Percentiles rank a stretch among this genome's conserved stretches.
Evolutionary conservation across 805 yeast genomes (phyloP).

Genomic region (Ascoidea tarda): DNA sequence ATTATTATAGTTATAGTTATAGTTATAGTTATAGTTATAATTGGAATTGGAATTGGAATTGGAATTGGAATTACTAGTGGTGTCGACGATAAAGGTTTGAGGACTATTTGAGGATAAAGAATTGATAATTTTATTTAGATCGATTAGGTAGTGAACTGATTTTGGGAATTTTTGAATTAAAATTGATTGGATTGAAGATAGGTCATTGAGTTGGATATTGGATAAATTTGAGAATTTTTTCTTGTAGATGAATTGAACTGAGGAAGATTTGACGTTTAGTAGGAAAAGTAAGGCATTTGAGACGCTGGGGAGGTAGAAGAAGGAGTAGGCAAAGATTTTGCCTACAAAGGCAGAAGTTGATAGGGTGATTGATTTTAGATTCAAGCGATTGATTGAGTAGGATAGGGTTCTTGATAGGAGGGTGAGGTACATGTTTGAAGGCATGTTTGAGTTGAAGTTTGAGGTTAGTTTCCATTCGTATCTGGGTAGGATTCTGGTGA

Average conservation of each 20-base stretch:
- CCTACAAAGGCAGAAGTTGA: constrained; percentile 45
- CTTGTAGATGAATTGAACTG: constrained; percentile 15
- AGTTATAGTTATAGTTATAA: too few species aligned
- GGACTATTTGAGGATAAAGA: background rate
- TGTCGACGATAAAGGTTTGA: background rate
- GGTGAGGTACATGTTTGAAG: constrained; percentile 13
- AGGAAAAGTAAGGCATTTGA: constrained; percentile 39
- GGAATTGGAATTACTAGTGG: too few species aligned
- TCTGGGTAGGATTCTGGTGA: constrained; percentile 33
- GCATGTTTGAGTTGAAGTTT: background rate
- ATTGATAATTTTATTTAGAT: constrained; percentile 18
- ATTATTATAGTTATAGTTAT: too few species aligned
- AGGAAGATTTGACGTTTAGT: constrained; percentile 36
- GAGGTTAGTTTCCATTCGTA: constrained; percentile 26
- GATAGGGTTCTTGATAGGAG: constrained; percentile 32
- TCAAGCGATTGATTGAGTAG: constrained; percentile 29
- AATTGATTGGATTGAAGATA: background rate
- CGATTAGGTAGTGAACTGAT: constrained; percentile 18
- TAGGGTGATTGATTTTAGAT: constrained; percentile 25
- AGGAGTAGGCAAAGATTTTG: constrained; percentile 44
- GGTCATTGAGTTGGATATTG: background rate
- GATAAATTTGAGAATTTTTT: constrained; percentile 13
- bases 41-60: too few species aligned
- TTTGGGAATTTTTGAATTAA: constrained; percentile 14
- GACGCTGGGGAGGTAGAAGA: constrained; percentile 32